These are phyloP conservation scores for Solanum sejunctum DNA, from an alignment of 257 asterid species.

Conservation along the genomic window DNA sequence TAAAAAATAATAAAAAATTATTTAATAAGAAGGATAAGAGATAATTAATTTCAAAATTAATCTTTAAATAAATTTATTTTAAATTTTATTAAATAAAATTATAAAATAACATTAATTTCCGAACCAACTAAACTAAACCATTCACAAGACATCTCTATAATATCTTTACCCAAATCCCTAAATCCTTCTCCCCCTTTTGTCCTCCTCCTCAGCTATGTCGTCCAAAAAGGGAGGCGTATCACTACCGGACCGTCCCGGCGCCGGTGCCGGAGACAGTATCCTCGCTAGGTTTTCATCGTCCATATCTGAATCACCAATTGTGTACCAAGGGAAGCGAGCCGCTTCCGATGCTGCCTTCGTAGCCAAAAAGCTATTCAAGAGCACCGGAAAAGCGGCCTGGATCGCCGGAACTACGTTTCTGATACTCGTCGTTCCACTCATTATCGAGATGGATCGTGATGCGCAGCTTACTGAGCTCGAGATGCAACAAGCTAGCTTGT, in stretches of 20 bases:
- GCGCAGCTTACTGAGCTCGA: conserved; percentile 66
- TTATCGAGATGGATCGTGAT: conserved; percentile 84
- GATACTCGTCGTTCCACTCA: conserved; percentile 61
- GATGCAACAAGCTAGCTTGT: conserved; percentile 74
- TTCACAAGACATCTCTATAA: not conserved
- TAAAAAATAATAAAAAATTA: no score
- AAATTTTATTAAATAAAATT: no score
- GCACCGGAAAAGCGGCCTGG: conserved; percentile 96
- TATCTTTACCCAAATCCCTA: not conserved
- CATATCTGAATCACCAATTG: conserved; percentile 43
- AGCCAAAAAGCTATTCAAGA: conserved; percentile 46
- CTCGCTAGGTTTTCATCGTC: conserved; percentile 12
- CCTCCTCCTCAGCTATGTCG: not conserved
- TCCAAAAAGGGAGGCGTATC: conserved; percentile 11
- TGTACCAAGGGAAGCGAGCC: conserved; percentile 59
- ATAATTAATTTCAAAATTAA: no score
- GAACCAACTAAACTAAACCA: no score
- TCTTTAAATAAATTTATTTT: no score
- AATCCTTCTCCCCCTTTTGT: not conserved
- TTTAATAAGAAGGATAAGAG: no score
- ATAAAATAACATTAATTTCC: no score
- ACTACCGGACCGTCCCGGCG: conserved; percentile 9
- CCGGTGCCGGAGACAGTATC: conserved; percentile 3
- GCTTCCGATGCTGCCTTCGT: conserved; percentile 55
- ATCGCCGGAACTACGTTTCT: conserved; percentile 69